These are phyloP conservation scores for Cenchrus fungigraminus DNA, from an alignment of 176 grass and related monocot genomes.

Conservation along the genomic window DNA sequence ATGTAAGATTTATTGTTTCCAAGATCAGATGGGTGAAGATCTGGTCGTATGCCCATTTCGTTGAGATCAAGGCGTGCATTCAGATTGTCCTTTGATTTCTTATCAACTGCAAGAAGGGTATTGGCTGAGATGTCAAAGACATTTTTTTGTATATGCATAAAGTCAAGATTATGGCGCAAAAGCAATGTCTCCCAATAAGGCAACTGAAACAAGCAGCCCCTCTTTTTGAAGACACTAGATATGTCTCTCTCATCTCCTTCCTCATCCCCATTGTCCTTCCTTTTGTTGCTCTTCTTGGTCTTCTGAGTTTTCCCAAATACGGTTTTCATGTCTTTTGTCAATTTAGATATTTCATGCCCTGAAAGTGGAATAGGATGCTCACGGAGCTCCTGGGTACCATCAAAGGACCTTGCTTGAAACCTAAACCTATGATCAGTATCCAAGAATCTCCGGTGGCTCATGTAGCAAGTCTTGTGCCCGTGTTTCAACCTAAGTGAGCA, in stretches of 20 bases:
- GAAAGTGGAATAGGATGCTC: not conserved
- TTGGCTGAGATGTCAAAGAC: not conserved
- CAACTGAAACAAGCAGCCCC: not conserved
- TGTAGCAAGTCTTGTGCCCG: not conserved
- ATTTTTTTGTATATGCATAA: not conserved
- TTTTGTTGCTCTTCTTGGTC: not conserved
- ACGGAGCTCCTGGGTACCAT: not conserved
- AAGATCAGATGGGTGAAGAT: no score
- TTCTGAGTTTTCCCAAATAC: not conserved
- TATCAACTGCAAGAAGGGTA: not conserved
- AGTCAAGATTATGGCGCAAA: not conserved
- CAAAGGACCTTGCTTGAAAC: not conserved
- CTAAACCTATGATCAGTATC: not conserved
- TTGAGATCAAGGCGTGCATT: not conserved
- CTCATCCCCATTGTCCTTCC: not conserved
- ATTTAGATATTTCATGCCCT: not conserved
- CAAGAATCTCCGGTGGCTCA: constrained; percentile 4
- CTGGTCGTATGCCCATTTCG: not conserved
- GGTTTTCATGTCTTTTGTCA: not conserved
- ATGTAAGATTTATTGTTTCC: no score
- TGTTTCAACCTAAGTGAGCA: constrained; percentile 2
- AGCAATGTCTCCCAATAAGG: not conserved
- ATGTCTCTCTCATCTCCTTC: not conserved
- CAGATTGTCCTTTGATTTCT: not conserved
- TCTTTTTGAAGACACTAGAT: not conserved